Base-by-base conservation (phyloP, 139 green algal species). In the Trebouxia sp. region DNA sequence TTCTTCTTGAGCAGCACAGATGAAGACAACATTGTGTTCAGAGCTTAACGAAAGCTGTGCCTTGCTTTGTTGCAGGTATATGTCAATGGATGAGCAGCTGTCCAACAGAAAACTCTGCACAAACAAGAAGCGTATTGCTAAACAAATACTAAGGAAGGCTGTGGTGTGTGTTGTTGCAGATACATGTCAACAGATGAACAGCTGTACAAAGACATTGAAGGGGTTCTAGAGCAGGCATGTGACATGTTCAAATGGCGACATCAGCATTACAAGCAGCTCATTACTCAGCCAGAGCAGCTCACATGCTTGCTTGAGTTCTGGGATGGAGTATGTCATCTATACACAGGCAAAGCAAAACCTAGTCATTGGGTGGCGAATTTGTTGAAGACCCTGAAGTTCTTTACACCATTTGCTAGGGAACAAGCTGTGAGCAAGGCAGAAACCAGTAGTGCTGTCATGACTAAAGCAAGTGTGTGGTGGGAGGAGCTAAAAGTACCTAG, bases 181-280 rank as follows among this genome's bases (percentile, higher is more conserved):
- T 75, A 47, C 38, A 74, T 24, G 22, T 26, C 45, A 7, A 76
- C 81, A 77, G 79, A 86, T 37, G 85, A 86, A 14, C 69, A 88
- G 85, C 79, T 88, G 35, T 82, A 80, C 74, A 87, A 88, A 45
- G 82, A 85, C 24, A 43, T 85, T 41, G 82, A 82, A 30, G 80
- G 53, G 8, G 66, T 83, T 22, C 26, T 87, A 8, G 84, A 85
- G 48, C 35, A 78, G 45, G 58, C 65, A 8, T 84, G 47, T 30
- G 76, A 83, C 22, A 58, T 78, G 22, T 62, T 81, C 14, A 35
- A 62, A 45, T 72, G 79, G 30, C 56, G n/a, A 43, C 77, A 62
- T 41, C 43, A 75, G 11, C 77, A 79, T 12, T 50, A 10, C 48
- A 41, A 42, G 42, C 72, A 62, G 45, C 72, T 15, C 0, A 32